These are phyloP conservation scores for Pseudocercospora ulei DNA, from an alignment of 2,329 filamentous ascomycete species.

Conservation along the genomic window DNA sequence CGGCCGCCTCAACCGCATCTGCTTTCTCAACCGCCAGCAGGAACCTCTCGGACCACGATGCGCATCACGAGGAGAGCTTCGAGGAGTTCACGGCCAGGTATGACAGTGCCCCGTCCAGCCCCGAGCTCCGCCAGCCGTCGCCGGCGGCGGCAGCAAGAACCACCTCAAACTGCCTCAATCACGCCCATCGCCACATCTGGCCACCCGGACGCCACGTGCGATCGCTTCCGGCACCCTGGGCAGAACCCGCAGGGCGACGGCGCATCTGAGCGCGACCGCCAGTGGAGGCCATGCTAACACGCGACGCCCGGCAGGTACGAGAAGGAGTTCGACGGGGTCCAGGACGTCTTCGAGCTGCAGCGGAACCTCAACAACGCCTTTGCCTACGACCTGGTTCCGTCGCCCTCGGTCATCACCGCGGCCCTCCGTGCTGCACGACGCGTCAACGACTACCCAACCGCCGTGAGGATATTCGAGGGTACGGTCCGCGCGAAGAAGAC, in stretches of 20 bases:
- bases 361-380: slow-evolving; percentile 99
- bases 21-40: slow-evolving; percentile 47
- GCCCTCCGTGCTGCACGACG: slow-evolving; percentile 87
- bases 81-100: slow-evolving; percentile 99
- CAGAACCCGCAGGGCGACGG: no score
- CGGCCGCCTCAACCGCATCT: slow-evolving; percentile 21
- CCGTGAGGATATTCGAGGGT: slow-evolving; percentile 98
- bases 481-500: slow-evolving; percentile 25
- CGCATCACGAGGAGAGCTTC: slow-evolving; percentile 84
- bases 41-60: slow-evolving; percentile 32
- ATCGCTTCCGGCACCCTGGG: no score
- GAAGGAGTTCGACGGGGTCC: slow-evolving; percentile 95
- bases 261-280: no score
- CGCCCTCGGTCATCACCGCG: slow-evolving; percentile 77
- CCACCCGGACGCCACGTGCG: no score
- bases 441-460: slow-evolving; percentile 97
- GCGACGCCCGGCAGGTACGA: slow-evolving; percentile 63
- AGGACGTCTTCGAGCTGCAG: slow-evolving; percentile 98
- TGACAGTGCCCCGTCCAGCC: slow-evolving; percentile 28
- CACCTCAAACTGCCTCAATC: slow-evolving; percentile 29
- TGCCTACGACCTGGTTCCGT: slow-evolving; percentile 98
- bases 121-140: slow-evolving; percentile 10
- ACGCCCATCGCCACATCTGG: slow-evolving; percentile 18
- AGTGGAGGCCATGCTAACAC: slow-evolving; percentile 21
- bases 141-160: slow-evolving; percentile 17